Evolutionary conservation across 805 yeast genomes (phyloP).

Genomic region (Saturnispora serradocipensis): DNA sequence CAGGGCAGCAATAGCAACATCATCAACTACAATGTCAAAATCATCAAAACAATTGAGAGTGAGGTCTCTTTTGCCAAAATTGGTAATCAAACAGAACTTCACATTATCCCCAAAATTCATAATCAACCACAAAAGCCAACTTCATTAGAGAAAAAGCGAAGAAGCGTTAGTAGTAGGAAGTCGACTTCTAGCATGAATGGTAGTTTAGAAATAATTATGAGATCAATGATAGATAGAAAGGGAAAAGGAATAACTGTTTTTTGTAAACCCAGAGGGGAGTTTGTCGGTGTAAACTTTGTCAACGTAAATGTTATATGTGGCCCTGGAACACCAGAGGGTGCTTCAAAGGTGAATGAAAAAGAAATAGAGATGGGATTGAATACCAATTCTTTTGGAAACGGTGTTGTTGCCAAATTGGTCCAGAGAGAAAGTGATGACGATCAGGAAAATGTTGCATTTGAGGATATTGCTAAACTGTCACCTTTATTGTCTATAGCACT

Average conservation of each 20-base stretch:
- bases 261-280: conserved; percentile 16
- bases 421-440: conserved; percentile 1
- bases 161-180: conserved; percentile 25
- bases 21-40: conserved; percentile 49
- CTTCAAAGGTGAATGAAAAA: conserved; percentile 9
- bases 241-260: conserved; percentile 4
- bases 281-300: conserved; percentile 36
- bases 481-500: conserved; percentile 42
- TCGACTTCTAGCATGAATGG: conserved; percentile 8
- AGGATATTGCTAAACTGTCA: conserved; percentile 10
- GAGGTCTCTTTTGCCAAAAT: conserved; percentile 30
- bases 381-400: conserved; percentile 7
- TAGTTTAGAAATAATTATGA: background rate
- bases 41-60: conserved; percentile 27
- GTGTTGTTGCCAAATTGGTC: conserved; percentile 10
- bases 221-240: conserved; percentile 2
- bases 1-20: conserved; percentile 24
- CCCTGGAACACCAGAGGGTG: conserved; percentile 31
- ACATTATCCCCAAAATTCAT: conserved; percentile 58
- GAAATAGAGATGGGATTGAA: conserved; percentile 13
- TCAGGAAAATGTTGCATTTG: conserved; percentile 1
- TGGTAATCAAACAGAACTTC: conserved; percentile 31
- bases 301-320: conserved; percentile 45
- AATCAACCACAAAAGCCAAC: conserved; percentile 17
- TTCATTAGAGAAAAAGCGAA: conserved; percentile 17